Conservation (phyloP, 331 rosid genomes). For the Arachis monticola region DNA sequence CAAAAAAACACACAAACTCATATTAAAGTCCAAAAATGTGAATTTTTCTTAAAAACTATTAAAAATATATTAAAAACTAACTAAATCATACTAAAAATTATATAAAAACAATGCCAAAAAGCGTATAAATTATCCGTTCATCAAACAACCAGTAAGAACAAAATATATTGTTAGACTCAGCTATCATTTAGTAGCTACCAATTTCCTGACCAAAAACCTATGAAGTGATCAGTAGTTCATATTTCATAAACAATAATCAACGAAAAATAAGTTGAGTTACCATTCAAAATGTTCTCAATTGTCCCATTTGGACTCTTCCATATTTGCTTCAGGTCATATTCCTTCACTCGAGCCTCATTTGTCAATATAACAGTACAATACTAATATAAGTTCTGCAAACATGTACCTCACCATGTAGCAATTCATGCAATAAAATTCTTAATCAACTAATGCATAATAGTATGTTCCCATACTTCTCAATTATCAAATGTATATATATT, state of each 20-base stretch:
- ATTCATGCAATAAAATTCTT: too few species aligned
- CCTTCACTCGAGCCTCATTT: conserved; percentile 93
- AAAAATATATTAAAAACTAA: too few species aligned
- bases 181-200: background rate
- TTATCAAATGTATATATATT: conserved; percentile 21
- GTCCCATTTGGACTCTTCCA: conserved; percentile 99
- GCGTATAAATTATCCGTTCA: too few species aligned
- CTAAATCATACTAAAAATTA: too few species aligned
- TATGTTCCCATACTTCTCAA: conserved; percentile 19
- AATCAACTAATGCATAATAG: too few species aligned
- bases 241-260: conserved; percentile 21
- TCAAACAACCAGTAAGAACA: too few species aligned
- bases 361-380: conserved; percentile 51
- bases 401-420: too few species aligned
- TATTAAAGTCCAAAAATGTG: too few species aligned
- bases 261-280: conserved; percentile 44
- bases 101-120: too few species aligned
- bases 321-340: conserved; percentile 84
- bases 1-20: too few species aligned
- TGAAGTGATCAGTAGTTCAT: background rate
- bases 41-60: too few species aligned
- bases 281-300: conserved; percentile 94
- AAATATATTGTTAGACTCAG: too few species aligned
- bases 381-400: conserved; percentile 41
- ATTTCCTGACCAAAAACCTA: conserved; percentile 12